Evolutionary conservation across 192 early-diverging fungal species (phyloP).

Genomic region (Borealophlyctis nickersoniae): DNA sequence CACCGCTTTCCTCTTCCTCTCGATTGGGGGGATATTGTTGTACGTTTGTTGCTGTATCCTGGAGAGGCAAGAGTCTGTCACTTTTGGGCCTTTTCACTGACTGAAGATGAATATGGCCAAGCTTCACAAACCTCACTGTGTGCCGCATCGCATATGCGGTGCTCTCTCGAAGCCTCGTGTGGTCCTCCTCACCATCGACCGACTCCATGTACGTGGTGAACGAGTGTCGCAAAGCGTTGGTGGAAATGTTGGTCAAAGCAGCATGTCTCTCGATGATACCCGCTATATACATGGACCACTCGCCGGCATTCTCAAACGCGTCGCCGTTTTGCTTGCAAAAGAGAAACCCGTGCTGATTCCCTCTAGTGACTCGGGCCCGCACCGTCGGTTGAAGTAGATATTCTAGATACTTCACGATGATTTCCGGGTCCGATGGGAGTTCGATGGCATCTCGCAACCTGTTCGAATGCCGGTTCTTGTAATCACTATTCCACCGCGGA

Average conservation of each 20-base stretch:
- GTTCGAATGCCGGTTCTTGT: not conserved
- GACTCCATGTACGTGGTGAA: slow-evolving; percentile 16
- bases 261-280: slow-evolving; percentile 11
- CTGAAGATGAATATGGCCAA: not conserved
- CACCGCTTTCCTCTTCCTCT: slow-evolving; percentile 5
- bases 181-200: slow-evolving; percentile 3
- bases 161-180: not conserved
- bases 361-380: not conserved
- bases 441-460: slow-evolving; percentile 10
- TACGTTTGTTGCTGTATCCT: slow-evolving; percentile 13
- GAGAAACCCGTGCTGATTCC: slow-evolving; percentile 7
- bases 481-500: too few species aligned
- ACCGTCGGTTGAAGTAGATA: slow-evolving; percentile 13
- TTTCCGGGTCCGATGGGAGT: slow-evolving; percentile 7
- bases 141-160: slow-evolving; percentile 3
- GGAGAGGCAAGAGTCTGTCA: too few species aligned
- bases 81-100: too few species aligned
- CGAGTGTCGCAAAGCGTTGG: too few species aligned
- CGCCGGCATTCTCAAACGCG: not conserved
- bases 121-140: not conserved
- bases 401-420: slow-evolving; percentile 11
- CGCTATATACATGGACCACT: slow-evolving; percentile 9
- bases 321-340: slow-evolving; percentile 17
- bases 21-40: slow-evolving; percentile 4
- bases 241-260: not conserved